Conservation (phyloP, 176 grass and related monocot species). For the Aegilops longissima region DNA sequence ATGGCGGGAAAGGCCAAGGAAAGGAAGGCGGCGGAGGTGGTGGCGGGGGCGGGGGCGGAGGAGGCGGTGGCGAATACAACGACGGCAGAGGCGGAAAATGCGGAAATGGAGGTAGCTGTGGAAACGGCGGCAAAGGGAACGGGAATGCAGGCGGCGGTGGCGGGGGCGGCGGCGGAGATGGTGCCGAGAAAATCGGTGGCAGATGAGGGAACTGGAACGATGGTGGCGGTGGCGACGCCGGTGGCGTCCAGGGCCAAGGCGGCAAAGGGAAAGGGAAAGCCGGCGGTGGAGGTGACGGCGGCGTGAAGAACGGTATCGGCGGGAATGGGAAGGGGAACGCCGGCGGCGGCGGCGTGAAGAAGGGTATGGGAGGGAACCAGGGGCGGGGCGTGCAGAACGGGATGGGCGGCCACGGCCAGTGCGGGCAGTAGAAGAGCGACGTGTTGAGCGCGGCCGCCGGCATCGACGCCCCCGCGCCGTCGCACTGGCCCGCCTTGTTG, state of each 20-base stretch:
- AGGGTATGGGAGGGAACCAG: conserved; percentile 69
- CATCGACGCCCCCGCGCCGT: background rate
- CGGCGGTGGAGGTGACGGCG: conserved; percentile 40
- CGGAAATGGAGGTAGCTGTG: conserved; percentile 48
- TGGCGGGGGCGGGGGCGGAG: conserved; percentile 24
- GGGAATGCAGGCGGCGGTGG: conserved; percentile 21
- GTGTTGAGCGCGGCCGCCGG: conserved; percentile 29
- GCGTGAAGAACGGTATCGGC: conserved; percentile 47
- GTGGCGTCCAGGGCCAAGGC: conserved; percentile 34
- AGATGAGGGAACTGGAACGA: conserved; percentile 42
- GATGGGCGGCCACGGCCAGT: conserved; percentile 72
- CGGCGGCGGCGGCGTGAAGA: conserved; percentile 54
- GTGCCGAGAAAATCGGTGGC: conserved; percentile 32
- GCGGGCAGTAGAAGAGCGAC: conserved; percentile 85
- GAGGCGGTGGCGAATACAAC: conserved; percentile 32
- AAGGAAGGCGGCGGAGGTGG: conserved; percentile 42
- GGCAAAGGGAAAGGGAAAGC: conserved; percentile 52
- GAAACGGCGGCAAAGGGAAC: conserved; percentile 43
- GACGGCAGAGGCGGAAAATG: conserved; percentile 34
- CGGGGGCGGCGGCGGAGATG: conserved; percentile 41
- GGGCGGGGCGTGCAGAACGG: conserved; percentile 68
- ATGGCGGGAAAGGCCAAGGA: conserved; percentile 61
- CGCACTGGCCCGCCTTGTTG: conserved; percentile 40
- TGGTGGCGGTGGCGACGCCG: conserved; percentile 17
- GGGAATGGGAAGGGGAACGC: conserved; percentile 51